Evolutionary conservation across 2,329 filamentous ascomycete genomes (phyloP).

Genomic region (Kalaharituber pfeilii): DNA sequence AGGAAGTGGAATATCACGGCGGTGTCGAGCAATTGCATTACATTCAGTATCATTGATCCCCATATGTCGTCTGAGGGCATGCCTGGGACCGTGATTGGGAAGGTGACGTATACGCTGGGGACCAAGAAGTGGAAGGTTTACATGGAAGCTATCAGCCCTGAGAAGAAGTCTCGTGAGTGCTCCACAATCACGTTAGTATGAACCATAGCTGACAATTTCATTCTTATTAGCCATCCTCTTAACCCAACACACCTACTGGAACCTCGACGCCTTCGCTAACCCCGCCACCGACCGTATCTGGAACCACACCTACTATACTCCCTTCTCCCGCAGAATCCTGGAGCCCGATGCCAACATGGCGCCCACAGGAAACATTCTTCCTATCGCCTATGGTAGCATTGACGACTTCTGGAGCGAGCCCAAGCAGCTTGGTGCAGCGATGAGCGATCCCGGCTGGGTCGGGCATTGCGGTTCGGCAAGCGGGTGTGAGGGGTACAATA

Average conservation of each 20-base stretch:
- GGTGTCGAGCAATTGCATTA: constrained; percentile 49
- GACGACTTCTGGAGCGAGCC: constrained; percentile 70
- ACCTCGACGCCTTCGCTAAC: constrained; percentile 63
- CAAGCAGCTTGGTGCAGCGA: constrained; percentile 59
- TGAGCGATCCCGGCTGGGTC: constrained; percentile 42
- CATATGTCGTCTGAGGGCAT: constrained; percentile 63
- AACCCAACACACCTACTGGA: constrained; percentile 62
- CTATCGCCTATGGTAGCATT: constrained; percentile 48
- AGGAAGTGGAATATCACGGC: constrained; percentile 61
- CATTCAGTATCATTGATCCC: constrained; percentile 55
- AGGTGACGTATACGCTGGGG: constrained; percentile 54
- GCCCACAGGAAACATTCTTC: constrained; percentile 57
- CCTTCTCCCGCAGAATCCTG: constrained; percentile 53
- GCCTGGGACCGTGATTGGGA: constrained; percentile 56
- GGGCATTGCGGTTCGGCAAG: constrained; percentile 52
- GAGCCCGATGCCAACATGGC: constrained; percentile 54
- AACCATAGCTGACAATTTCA: neutral
- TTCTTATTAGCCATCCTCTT: constrained; percentile 49
- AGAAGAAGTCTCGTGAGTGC: constrained; percentile 44
- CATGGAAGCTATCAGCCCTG: constrained; percentile 53
- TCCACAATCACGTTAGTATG: neutral
- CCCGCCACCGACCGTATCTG: constrained; percentile 46
- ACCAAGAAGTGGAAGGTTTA: constrained; percentile 53
- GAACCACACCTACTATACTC: constrained; percentile 56
- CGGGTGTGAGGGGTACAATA: constrained; percentile 72